Evolutionary conservation across 164 flowering plant species (phyloP).

Genomic region (Buxus sempervirens): DNA sequence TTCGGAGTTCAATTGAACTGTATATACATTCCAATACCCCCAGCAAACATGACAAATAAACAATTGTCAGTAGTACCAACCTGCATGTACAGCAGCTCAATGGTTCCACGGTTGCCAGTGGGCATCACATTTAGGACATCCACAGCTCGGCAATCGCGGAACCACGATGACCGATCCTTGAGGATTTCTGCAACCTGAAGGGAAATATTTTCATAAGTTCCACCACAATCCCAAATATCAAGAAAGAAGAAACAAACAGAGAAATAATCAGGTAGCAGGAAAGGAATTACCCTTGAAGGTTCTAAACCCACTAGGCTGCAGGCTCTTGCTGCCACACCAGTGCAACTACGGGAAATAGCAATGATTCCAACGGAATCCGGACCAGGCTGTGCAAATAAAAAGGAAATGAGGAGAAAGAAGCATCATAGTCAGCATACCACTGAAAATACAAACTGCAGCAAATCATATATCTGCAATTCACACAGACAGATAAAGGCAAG

Average conservation of each 20-base stretch:
- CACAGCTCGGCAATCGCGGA: constrained; percentile 65
- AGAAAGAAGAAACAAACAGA: background rate
- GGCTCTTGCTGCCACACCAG: constrained; percentile 83
- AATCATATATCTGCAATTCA: no score
- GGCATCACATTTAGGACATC: constrained; percentile 61
- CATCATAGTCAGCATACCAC: background rate
- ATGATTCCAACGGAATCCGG: constrained; percentile 95
- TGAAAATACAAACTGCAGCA: background rate
- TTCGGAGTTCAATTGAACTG: background rate
- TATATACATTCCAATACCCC: background rate
- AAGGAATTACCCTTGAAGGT: constrained; percentile 50
- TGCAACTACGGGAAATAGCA: constrained; percentile 78
- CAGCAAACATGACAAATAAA: no score
- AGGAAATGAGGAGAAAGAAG: background rate
- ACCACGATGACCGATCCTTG: constrained; percentile 79
- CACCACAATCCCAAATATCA: background rate
- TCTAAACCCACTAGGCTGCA: constrained; percentile 79
- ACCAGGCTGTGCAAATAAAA: constrained; percentile 57
- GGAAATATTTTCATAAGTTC: background rate
- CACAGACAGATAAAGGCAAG: no score
- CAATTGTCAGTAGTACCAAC: constrained; percentile 15
- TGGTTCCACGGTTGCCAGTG: constrained; percentile 69
- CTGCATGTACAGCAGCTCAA: constrained; percentile 79
- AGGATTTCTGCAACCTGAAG: constrained; percentile 72
- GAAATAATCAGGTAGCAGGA: background rate